Evolutionary conservation across 2,329 filamentous ascomycete genomes (phyloP).

Genomic region (Corynespora cassiicola): DNA sequence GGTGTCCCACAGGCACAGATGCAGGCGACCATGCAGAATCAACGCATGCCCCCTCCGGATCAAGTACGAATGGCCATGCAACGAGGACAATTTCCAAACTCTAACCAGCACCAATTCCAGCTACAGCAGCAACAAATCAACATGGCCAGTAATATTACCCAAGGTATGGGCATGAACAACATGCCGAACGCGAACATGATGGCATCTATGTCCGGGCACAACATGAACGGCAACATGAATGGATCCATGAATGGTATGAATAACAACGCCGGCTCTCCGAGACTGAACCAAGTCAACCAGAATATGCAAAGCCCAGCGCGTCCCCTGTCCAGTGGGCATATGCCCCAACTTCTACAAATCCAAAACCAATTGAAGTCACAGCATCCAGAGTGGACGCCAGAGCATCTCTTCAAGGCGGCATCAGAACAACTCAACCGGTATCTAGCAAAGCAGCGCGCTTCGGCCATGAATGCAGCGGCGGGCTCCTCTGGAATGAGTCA

Average conservation of each 20-base stretch:
- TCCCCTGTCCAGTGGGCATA: constrained; percentile 39
- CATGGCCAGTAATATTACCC: constrained; percentile 41
- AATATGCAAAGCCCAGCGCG: constrained; percentile 36
- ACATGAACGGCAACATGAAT: constrained; percentile 35
- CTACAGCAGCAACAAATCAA: constrained; percentile 47
- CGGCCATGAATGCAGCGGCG: constrained; percentile 46
- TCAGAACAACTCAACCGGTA: constrained; percentile 41
- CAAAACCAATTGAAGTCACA: constrained; percentile 40
- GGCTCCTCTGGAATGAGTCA: constrained; percentile 38
- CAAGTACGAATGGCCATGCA: constrained; percentile 49
- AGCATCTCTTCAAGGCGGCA: constrained; percentile 41
- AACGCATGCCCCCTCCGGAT: constrained; percentile 60
- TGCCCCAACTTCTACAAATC: constrained; percentile 40
- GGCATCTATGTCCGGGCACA: constrained; percentile 28
- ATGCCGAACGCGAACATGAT: constrained; percentile 46
- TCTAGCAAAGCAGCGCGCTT: constrained; percentile 39
- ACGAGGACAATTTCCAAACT: constrained; percentile 36
- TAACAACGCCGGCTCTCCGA: constrained; percentile 42
- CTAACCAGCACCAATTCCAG: constrained; percentile 43
- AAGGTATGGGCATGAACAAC: constrained; percentile 38
- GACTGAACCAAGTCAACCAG: constrained; percentile 36
- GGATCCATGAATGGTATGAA: constrained; percentile 45
- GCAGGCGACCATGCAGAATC: constrained; percentile 63
- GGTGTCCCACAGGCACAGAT: constrained; percentile 74
- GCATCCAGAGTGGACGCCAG: constrained; percentile 43